A percentile compares a stretch with the other conserved stretches of the same genome.
Conservation (phyloP, 2,329 filamentous ascomycete species). For the Fusarium longipes region DNA sequence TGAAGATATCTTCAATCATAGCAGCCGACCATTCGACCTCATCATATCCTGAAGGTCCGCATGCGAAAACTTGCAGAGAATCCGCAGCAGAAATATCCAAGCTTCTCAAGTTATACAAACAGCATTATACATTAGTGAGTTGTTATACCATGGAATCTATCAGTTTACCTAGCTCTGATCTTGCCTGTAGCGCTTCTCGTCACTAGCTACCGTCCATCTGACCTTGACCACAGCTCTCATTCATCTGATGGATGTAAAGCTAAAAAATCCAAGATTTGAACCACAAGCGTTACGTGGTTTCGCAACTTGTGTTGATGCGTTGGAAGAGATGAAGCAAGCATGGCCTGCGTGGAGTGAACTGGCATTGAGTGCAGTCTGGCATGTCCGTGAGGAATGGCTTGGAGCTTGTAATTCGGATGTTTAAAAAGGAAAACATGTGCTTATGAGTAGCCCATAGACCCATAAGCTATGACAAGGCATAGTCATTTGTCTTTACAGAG, state of each 20-base stretch:
- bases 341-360: constrained; percentile 8
- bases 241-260: not conserved
- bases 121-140: not conserved
- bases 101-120: not conserved
- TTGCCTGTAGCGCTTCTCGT: not conserved
- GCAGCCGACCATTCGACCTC: not conserved
- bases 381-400: too few species aligned
- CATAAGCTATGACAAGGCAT: too few species aligned
- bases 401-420: too few species aligned
- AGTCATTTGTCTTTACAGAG: too few species aligned
- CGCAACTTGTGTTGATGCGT: not conserved
- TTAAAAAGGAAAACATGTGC: too few species aligned
- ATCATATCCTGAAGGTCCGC: not conserved
- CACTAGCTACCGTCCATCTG: not conserved
- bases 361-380: not conserved
- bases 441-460: too few species aligned
- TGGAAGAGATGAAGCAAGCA: constrained; percentile 1
- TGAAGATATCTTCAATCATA: not conserved
- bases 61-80: not conserved
- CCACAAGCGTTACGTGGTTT: not conserved
- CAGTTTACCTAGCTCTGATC: too few species aligned
- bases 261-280: not conserved
- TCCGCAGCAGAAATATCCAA: not conserved
- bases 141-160: not conserved
- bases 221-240: constrained; percentile 3